Base-by-base conservation (phyloP, 228 moss, liverwort and hornwort genomes). In the Sphagnum fallax region DNA sequence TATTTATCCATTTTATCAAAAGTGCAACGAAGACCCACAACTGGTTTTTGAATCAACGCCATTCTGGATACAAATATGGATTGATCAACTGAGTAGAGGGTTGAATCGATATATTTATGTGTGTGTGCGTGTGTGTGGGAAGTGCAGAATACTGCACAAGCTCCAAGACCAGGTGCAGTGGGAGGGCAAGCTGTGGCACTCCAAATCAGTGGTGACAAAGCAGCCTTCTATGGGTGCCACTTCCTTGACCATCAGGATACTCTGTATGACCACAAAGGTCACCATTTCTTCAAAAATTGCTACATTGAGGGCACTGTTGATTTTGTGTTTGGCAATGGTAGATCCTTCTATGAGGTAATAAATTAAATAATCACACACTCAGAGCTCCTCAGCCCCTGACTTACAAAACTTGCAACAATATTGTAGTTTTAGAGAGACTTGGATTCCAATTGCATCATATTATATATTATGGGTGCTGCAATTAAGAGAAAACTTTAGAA, bases 271-370 rank as follows among this genome's bases (percentile, higher is more conserved):
- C 90, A 86, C 73, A 69, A 64, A 12, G 92, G 92, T 0, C 82
- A 86, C 14, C 92, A 92, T 61, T 90, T 88, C 79, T 92, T 86
- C 82, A 76, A 83, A 63, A 65, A 84, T 52, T 92, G 90, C 69
- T 88, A 81, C 52, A 57, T 92, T 6, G 73, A 82, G 47, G 92
- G 92, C 47, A 84, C 82, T 0, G 66, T 92, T 4, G 92, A 92
- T 59, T 92, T 90, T 69, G 68, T 92, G 67, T 92, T 92, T 6
- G 92, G 91, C 8, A 75, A 86, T 47, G 90, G 83, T 10, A 65
- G 72, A 51, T 78, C 82, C 4, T 64, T 79, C 6, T 82, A 81
- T 64, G 70, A 77, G 70, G 81, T 81, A 32, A 63, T 15, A 63
- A 63, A 7, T 60, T 14, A n/a, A 60, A 16, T 60, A 5, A 60